Percentiles rank a stretch among this genome's conserved stretches.
Evolutionary conservation across 768 basidiomycete genomes (phyloP).

Genomic region (Strobilomyces echinocephalus): DNA sequence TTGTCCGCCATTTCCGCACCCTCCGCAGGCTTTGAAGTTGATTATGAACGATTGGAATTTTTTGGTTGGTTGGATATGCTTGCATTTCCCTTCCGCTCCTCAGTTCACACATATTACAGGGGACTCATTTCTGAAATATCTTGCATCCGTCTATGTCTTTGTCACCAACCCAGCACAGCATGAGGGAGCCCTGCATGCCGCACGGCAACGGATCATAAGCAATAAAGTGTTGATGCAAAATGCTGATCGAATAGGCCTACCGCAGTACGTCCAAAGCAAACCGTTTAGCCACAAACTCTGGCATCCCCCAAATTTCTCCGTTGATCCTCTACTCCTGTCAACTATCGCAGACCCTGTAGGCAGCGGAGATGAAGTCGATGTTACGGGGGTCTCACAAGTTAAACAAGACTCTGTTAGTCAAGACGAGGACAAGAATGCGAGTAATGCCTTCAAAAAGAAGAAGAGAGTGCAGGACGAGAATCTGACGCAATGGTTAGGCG

Average conservation of each 20-base stretch:
- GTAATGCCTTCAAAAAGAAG: conserved; percentile 31
- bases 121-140: conserved; percentile 79
- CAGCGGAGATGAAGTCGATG: conserved; percentile 30
- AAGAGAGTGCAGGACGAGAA: conserved; percentile 40
- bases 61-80: conserved; percentile 58
- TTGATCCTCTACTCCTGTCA: conserved; percentile 21
- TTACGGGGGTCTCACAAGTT: conserved; percentile 5
- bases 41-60: conserved; percentile 84
- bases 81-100: conserved; percentile 19
- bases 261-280: conserved; percentile 69
- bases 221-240: conserved; percentile 61
- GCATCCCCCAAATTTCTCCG: conserved; percentile 47
- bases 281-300: conserved; percentile 64
- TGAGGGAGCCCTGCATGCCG: conserved; percentile 65
- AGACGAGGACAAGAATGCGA: conserved; percentile 7
- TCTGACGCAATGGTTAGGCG: conserved; percentile 58
- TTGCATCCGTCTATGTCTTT: conserved; percentile 70
- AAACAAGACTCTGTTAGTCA: conserved; percentile 12
- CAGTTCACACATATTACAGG: conserved; percentile 36
- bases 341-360: conserved; percentile 17
- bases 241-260: conserved; percentile 55
- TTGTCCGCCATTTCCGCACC: conserved; percentile 66
- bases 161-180: conserved; percentile 58
- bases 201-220: conserved; percentile 67
- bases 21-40: conserved; percentile 60